Percentiles rank a stretch among this genome's conserved stretches.
Conservation (phyloP, 257 asterid species). For the Paraleonurus japonicus region DNA sequence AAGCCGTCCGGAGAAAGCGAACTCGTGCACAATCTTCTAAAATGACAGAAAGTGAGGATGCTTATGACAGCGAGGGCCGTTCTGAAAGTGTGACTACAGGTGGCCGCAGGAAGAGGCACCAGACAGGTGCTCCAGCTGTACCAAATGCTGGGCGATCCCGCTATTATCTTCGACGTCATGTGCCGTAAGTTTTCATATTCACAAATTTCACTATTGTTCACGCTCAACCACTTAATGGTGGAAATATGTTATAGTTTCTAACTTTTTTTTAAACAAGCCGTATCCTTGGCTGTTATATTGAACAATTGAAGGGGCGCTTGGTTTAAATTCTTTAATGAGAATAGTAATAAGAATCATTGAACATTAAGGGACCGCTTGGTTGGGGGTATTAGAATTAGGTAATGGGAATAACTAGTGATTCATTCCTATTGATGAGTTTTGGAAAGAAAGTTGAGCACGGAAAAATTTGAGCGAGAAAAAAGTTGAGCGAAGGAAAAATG, state of each 20-base stretch:
- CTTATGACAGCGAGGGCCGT: constrained; percentile 58
- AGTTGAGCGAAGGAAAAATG: too few species aligned
- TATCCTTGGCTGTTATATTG: background rate
- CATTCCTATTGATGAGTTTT: too few species aligned
- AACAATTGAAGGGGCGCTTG: background rate
- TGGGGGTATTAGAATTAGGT: too few species aligned
- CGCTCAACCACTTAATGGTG: background rate
- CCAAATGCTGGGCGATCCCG: constrained; percentile 54
- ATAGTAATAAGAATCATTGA: too few species aligned
- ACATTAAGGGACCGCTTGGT: too few species aligned
- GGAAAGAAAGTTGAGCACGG: too few species aligned
- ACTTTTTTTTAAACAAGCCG: background rate
- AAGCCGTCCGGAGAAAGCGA: constrained; percentile 48
- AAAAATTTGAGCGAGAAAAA: too few species aligned
- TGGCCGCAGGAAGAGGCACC: constrained; percentile 77
- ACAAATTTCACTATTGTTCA: background rate
- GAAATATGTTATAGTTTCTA: background rate
- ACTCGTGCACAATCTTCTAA: constrained; percentile 53
- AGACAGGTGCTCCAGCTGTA: constrained; percentile 43
- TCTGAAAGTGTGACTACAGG: constrained; percentile 65
- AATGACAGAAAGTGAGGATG: constrained; percentile 54
- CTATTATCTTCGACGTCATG: constrained; percentile 72
- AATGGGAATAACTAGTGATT: too few species aligned
- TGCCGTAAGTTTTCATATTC: constrained; percentile 41
- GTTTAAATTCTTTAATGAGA: too few species aligned